Evolutionary conservation across 768 basidiomycete species (phyloP).

Genomic region (Lepiota subincarnata): DNA sequence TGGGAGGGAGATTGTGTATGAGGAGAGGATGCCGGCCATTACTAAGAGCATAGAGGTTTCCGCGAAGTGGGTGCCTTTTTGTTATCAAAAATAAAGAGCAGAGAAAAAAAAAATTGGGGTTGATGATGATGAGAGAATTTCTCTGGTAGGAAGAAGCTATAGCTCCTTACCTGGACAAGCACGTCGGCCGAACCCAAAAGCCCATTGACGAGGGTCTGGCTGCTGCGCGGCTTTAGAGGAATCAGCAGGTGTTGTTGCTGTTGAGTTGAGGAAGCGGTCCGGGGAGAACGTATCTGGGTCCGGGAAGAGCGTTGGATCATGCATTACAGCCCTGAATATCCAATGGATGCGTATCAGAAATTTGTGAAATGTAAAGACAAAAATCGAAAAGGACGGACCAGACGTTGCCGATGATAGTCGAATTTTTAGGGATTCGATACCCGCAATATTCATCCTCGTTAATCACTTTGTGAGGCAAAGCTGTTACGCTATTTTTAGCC

Average conservation of each 20-base stretch:
- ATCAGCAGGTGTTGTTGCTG: no score
- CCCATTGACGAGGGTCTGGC: conserved; percentile 19
- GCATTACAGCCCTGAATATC: conserved; percentile 23
- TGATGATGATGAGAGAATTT: no score
- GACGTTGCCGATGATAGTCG: conserved; percentile 43
- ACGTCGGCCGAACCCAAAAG: conserved; percentile 21
- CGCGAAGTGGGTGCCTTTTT: conserved; percentile 16
- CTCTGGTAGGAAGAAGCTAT: not conserved
- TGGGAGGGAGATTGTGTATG: conserved; percentile 12
- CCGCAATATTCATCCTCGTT: conserved; percentile 44
- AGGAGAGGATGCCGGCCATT: conserved; percentile 15
- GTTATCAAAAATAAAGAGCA: not conserved
- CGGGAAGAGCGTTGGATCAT: conserved; percentile 18
- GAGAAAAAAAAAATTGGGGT: not conserved
- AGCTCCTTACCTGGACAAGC: conserved; percentile 19
- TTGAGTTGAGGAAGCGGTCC: conserved; percentile 15
- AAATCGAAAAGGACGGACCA: conserved; percentile 26
- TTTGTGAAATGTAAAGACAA: not conserved
- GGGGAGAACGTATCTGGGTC: conserved; percentile 18
- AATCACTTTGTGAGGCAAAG: conserved; percentile 36
- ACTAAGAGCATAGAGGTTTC: conserved; percentile 17
- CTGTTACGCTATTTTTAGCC: conserved; percentile 20
- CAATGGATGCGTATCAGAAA: no score
- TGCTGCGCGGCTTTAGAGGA: not conserved
- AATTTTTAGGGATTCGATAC: conserved; percentile 40